Evolutionary conservation across 106 monocot genomes (phyloP), one percentile per base, ranked within the genome.

Genomic region (Vanilla planifolia): DNA sequence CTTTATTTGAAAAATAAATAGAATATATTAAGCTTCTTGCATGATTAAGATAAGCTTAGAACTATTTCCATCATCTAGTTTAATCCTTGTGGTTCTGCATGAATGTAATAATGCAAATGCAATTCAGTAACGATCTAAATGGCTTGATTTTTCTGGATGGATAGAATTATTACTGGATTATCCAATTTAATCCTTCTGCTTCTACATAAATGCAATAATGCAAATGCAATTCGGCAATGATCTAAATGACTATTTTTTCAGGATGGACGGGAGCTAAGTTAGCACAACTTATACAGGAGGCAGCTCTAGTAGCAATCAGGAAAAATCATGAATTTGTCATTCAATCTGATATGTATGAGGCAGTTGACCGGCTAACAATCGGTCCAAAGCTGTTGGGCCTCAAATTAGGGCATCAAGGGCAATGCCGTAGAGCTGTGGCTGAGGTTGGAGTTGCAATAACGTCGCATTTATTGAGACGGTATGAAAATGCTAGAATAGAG

Each of bases 211-310:
- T 37, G 23, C 19, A 23, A 8, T 48, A 48, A 24, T 24, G 21
- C 10, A 25, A 32, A 29, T 35, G 36, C 9, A 24, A 41, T 9
- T 13, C 17, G 29, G 20, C 33, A 23, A 32, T 51, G 19, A 8
- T 68, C 37, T 71, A 71, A 61, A 42, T 51, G 6, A 33, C 17
- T 17, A 65, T 2, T 60, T 43, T 61, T 33, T 46, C 73, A 91
- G 90, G 90, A 58, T 91, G 90, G 90, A 65, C 90, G 19, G 90
- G 90, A 48, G 90, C 90, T 51, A 82, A 82, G 65, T 64, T 91
- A 62, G 90, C 85, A 16, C 90, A 91, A 53, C 62, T 91, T 41
- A 57, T 85, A 67, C 90, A 91, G 67, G 85, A 91, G 76, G 63
- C 85, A 65, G 90, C 90, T 66, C 66, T 91, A 50, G 74, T 91